Conservation (phyloP, 2,329 filamentous ascomycete genomes). For the Diaporthe vaccinii region DNA sequence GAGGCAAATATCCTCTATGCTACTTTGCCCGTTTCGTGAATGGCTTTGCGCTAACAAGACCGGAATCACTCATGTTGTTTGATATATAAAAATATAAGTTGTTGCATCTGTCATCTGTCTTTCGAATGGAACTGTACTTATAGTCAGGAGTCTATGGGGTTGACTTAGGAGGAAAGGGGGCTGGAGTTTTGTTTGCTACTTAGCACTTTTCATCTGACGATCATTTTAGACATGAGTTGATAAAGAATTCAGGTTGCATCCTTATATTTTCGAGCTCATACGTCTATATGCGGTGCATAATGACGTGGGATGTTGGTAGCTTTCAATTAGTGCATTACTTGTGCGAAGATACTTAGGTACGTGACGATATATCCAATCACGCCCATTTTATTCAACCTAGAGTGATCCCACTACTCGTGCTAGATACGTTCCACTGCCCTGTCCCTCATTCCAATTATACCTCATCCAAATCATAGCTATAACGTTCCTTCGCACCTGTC, state of each 20-base stretch:
- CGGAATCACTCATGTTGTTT: background rate
- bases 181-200: no score
- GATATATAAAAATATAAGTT: no score
- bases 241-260: no score
- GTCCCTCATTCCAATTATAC: no score
- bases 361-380: background rate
- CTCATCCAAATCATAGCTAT: background rate
- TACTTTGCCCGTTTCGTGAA: background rate
- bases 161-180: no score
- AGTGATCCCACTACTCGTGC: no score
- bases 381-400: background rate
- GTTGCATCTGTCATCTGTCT: background rate
- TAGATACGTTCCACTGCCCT: background rate
- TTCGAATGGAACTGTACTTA: background rate
- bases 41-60: accelerated
- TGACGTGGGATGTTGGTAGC: background rate
- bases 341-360: background rate
- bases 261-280: no score
- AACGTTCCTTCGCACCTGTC: background rate
- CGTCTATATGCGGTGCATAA: no score
- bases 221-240: no score
- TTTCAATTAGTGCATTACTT: background rate
- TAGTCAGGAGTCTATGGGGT: background rate
- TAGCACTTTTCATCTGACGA: no score
- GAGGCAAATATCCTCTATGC: background rate